Conservation (phyloP, 371 early-diverging fungal species). For the Rhizopus arrhizus region DNA sequence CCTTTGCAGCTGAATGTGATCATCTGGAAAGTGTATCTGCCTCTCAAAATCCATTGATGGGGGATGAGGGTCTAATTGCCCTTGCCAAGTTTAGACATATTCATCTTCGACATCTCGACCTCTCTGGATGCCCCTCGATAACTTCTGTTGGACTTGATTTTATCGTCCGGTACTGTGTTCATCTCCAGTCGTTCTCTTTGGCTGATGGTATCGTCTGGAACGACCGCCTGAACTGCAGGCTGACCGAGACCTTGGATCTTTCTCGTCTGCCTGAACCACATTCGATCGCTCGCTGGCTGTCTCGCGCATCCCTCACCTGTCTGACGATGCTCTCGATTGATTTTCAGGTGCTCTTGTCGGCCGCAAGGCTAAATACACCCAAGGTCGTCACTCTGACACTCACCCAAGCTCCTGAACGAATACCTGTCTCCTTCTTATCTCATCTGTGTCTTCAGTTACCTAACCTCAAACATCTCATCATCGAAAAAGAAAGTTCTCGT, state of each 20-base stretch:
- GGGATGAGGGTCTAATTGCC: constrained; percentile 32
- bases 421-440: not conserved
- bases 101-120: constrained; percentile 28
- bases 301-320: not conserved
- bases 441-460: not conserved
- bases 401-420: not conserved
- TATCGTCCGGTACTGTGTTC: constrained; percentile 24
- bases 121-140: constrained; percentile 32
- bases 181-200: constrained; percentile 14
- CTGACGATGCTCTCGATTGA: not conserved
- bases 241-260: not conserved
- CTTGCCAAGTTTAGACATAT: constrained; percentile 41
- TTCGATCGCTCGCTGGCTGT: not conserved
- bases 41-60: constrained; percentile 22
- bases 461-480: not conserved
- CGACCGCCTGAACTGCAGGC: not conserved
- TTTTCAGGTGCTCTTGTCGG: not conserved
- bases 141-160: constrained; percentile 25
- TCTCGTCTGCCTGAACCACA: not conserved
- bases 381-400: not conserved
- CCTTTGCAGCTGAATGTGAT: constrained; percentile 34
- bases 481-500: not conserved
- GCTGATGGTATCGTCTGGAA: not conserved
- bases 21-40: constrained; percentile 24
- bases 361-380: not conserved